Conservation (phyloP, 2,329 filamentous ascomycete genomes). For the Neurospora sp. region DNA sequence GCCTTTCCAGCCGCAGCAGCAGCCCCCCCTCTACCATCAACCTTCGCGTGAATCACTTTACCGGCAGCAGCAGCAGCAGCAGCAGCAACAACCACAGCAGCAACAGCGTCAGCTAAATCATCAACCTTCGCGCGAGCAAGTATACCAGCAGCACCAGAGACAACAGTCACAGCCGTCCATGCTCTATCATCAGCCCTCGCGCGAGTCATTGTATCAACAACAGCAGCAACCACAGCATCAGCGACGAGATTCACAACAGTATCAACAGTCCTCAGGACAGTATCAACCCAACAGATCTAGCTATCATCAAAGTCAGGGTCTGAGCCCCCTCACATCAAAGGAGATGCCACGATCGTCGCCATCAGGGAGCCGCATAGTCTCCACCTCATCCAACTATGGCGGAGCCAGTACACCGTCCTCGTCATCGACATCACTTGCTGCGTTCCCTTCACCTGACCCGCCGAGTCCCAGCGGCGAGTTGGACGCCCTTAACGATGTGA, state of each 20-base stretch:
- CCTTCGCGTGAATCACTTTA: background rate
- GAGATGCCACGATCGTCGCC: conserved; percentile 10
- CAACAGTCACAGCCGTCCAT: conserved; percentile 5
- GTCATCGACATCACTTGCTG: conserved; percentile 26
- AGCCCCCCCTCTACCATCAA: conserved; percentile 16
- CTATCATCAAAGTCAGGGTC: conserved; percentile 9
- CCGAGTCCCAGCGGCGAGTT: conserved; percentile 57
- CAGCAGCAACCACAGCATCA: conserved; percentile 21
- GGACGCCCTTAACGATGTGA: conserved; percentile 81
- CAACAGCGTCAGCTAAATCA: conserved; percentile 14
- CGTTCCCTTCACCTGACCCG: conserved; percentile 49
- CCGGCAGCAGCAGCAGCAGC: conserved; percentile 17
- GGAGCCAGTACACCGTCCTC: conserved; percentile 6
- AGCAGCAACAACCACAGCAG: conserved; percentile 9
- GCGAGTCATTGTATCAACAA: conserved; percentile 11
- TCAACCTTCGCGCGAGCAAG: background rate
- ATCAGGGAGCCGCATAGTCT: conserved; percentile 5
- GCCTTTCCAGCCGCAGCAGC: conserved; percentile 22
- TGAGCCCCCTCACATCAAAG: conserved; percentile 13
- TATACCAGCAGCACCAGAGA: background rate
- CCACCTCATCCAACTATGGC: conserved; percentile 20
- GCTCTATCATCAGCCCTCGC: conserved; percentile 15
- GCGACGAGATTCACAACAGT: conserved; percentile 14
- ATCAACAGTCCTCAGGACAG: conserved; percentile 9
- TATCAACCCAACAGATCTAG: conserved; percentile 19